Percentiles rank a stretch among this genome's conserved stretches.
Conservation (phyloP, 75 land plant species). For the Pinus taeda region DNA sequence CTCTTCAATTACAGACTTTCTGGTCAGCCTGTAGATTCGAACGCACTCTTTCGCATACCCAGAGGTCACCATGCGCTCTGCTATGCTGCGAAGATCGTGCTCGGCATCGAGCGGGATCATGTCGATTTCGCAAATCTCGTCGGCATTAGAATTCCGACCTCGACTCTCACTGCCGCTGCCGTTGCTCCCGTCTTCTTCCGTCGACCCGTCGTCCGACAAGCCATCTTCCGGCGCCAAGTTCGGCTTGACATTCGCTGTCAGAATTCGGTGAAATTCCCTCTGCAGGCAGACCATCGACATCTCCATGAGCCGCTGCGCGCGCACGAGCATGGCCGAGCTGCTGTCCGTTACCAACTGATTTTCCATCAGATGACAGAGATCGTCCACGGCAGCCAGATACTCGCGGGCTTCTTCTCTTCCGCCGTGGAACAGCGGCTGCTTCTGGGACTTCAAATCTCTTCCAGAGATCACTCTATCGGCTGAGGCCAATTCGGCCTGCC, state of each 20-base stretch:
- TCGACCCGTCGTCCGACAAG: conserved; percentile 9
- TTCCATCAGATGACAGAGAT: conserved; percentile 37
- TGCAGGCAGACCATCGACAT: conserved; percentile 61
- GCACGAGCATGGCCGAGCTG: conserved; percentile 26
- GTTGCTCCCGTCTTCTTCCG: neutral
- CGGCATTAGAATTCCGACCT: neutral
- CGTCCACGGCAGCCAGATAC: conserved; percentile 27
- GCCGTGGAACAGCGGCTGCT: conserved; percentile 13
- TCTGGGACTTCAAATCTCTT: conserved; percentile 19
- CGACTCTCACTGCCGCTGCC: neutral
- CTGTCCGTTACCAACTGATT: conserved; percentile 10
- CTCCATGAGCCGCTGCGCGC: conserved; percentile 57
- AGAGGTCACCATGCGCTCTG: conserved; percentile 46
- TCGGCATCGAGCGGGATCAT: conserved; percentile 20
- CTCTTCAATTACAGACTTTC: conserved; percentile 58
- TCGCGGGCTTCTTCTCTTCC: conserved; percentile 21
- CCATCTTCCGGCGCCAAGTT: conserved; percentile 11
- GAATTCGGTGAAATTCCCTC: conserved; percentile 61
- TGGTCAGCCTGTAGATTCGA: conserved; percentile 29
- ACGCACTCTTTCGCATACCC: conserved; percentile 60
- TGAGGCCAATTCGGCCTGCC: conserved; percentile 20
- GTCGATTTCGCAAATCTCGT: conserved; percentile 19
- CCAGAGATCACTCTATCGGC: conserved; percentile 13
- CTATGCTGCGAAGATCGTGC: conserved; percentile 50
- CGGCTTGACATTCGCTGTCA: conserved; percentile 23